phyloP scores from a whole-genome alignment of 768 basidiomycete species.

The Imleria badia region DNA sequence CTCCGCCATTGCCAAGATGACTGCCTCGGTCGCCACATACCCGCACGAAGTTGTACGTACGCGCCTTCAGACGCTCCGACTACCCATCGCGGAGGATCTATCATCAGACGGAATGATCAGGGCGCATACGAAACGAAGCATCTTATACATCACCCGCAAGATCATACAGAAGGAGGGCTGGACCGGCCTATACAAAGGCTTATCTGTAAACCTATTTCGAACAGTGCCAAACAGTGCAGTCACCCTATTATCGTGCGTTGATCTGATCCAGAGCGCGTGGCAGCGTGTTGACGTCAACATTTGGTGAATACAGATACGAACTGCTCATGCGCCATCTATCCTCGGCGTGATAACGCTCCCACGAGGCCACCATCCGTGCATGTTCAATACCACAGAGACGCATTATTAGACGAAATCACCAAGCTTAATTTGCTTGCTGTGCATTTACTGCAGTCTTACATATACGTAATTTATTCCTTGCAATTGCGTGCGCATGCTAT shows the following conservation, averaged over 20 bases:
- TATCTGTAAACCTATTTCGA: conserved; percentile 90
- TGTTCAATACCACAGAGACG: conserved; percentile 11
- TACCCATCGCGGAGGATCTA: conserved; percentile 57
- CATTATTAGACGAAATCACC: conserved; percentile 17
- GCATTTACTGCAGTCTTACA: conserved; percentile 11
- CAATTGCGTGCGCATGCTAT: conserved; percentile 7
- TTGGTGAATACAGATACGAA: conserved; percentile 33
- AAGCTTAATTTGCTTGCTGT: conserved; percentile 8
- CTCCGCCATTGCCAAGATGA: conserved; percentile 94
- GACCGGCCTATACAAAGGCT: conserved; percentile 86
- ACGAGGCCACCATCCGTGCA: neutral
- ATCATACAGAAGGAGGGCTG: conserved; percentile 84
- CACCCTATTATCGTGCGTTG: conserved; percentile 67
- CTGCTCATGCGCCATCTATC: conserved; percentile 35
- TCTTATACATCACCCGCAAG: conserved; percentile 68
- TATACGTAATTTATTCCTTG: conserved; percentile 15
- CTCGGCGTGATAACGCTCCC: conserved; percentile 12
- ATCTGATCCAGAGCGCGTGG: neutral
- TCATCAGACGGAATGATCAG: conserved; percentile 64
- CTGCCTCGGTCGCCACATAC: conserved; percentile 92
- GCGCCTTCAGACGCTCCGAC: conserved; percentile 84
- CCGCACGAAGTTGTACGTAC: conserved; percentile 99
- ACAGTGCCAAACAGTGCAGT: conserved; percentile 97
- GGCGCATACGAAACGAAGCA: conserved; percentile 55
- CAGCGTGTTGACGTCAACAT: neutral